phyloP scores from a whole-genome alignment of 805 yeast genomes.

The Cyberlindnera samutprakarnensis region DNA sequence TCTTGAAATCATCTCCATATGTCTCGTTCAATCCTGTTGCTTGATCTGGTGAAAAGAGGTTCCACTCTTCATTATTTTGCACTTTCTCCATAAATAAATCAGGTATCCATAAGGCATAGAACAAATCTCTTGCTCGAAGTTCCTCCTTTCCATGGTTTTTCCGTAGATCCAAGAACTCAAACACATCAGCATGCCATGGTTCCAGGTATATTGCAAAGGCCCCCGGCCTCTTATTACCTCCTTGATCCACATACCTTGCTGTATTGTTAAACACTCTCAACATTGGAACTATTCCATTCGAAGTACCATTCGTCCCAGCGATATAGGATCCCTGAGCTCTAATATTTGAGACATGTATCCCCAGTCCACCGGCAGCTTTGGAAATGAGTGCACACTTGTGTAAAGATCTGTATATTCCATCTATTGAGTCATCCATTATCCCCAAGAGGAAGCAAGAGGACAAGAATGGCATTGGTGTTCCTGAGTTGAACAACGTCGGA shows the following conservation, averaged over 20 bases:
- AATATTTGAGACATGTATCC: slow-evolving; percentile 81
- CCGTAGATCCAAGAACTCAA: slow-evolving; percentile 78
- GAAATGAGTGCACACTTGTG: slow-evolving; percentile 87
- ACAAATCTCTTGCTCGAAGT: slow-evolving; percentile 85
- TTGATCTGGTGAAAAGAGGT: slow-evolving; percentile 81
- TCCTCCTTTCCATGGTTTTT: slow-evolving; percentile 97
- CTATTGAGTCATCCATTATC: slow-evolving; percentile 91
- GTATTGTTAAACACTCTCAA: slow-evolving; percentile 91
- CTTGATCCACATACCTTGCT: slow-evolving; percentile 96
- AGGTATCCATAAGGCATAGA: slow-evolving; percentile 91
- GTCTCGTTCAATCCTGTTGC: slow-evolving; percentile 82
- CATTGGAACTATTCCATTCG: slow-evolving; percentile 94
- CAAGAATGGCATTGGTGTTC: slow-evolving; percentile 76
- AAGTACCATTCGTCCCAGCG: slow-evolving; percentile 88
- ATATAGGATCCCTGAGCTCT: slow-evolving; percentile 87
- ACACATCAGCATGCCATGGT: slow-evolving; percentile 95
- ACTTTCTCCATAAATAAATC: slow-evolving; percentile 93
- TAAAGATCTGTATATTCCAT: slow-evolving; percentile 87
- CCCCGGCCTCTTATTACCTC: slow-evolving; percentile 97
- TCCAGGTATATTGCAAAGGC: slow-evolving; percentile 92
- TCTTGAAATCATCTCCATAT: slow-evolving; percentile 79
- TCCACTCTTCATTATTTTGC: slow-evolving; percentile 73
- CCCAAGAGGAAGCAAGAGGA: slow-evolving; percentile 90
- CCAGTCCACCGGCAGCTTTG: slow-evolving; percentile 94
- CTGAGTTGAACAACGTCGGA: slow-evolving; percentile 94